Percentiles rank a stretch among this genome's conserved stretches.
These are phyloP conservation scores for Botrytis aclada DNA, from an alignment of 2,329 filamentous ascomycete genomes.

Conservation along the genomic window DNA sequence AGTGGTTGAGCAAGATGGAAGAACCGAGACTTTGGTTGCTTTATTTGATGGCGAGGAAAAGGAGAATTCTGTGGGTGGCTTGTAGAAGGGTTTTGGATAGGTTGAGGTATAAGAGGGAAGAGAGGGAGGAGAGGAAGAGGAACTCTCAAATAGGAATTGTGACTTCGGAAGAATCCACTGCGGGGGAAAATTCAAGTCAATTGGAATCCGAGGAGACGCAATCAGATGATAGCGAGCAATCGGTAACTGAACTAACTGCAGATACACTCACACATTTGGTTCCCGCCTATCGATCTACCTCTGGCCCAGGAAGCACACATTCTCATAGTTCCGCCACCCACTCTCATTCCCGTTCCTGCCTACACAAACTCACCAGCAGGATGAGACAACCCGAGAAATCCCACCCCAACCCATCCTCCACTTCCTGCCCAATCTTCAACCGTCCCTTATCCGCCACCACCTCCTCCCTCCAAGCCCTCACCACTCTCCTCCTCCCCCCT, in stretches of 20 bases:
- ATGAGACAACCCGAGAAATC: neutral
- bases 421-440: neutral
- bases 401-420: neutral
- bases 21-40: conserved; percentile 29
- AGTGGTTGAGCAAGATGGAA: conserved; percentile 30
- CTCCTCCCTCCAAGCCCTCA: neutral
- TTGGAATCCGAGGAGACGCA: neutral
- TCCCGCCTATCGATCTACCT: neutral
- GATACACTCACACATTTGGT: neutral
- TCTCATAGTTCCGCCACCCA: neutral
- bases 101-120: conserved; percentile 24
- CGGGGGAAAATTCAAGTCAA: neutral
- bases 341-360: neutral
- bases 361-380: neutral
- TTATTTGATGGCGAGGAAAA: conserved; percentile 30
- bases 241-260: neutral
- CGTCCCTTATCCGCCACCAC: neutral
- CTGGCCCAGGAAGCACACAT: neutral
- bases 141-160: conserved; percentile 21
- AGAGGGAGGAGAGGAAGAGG: neutral
- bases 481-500: neutral
- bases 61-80: conserved; percentile 28
- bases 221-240: neutral
- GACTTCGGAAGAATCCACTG: neutral
- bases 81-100: conserved; percentile 19